Percentiles rank a stretch among this genome's conserved stretches.
Evolutionary conservation across 257 asterid species (phyloP).

Genomic region (Datura wrightii): DNA sequence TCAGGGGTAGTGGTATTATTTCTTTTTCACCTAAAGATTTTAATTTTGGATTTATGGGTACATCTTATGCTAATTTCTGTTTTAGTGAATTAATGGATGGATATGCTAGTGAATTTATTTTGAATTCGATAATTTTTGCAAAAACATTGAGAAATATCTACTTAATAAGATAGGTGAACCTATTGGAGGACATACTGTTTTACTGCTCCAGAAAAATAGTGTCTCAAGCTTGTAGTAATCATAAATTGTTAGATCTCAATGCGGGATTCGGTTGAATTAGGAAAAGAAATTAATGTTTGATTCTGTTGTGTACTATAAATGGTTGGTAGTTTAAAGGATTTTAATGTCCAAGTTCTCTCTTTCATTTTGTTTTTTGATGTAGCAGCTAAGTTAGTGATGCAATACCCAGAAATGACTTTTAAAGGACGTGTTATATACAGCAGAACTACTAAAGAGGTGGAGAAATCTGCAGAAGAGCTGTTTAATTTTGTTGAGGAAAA

Average conservation of each 20-base stretch:
- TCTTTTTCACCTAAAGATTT: background rate
- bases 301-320: background rate
- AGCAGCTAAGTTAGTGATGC: slow-evolving; percentile 32
- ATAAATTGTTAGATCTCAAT: background rate
- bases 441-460: slow-evolving; percentile 79
- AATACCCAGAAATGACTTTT: slow-evolving; percentile 58
- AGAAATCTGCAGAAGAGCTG: slow-evolving; percentile 77
- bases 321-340: background rate
- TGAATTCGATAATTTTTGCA: background rate
- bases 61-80: background rate
- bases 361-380: background rate
- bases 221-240: background rate
- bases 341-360: slow-evolving; percentile 23
- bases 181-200: background rate
- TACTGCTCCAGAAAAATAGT: background rate
- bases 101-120: no score
- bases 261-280: background rate
- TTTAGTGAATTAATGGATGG: background rate
- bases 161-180: background rate
- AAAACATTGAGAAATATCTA: background rate
- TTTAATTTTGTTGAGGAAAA: slow-evolving; percentile 67
- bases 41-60: background rate
- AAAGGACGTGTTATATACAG: slow-evolving; percentile 73
- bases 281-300: background rate
- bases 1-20: background rate